Percentiles rank a stretch among this genome's conserved stretches.
phyloP scores from a whole-genome alignment of 805 yeast genomes.

The Lachancea kluyveri region DNA sequence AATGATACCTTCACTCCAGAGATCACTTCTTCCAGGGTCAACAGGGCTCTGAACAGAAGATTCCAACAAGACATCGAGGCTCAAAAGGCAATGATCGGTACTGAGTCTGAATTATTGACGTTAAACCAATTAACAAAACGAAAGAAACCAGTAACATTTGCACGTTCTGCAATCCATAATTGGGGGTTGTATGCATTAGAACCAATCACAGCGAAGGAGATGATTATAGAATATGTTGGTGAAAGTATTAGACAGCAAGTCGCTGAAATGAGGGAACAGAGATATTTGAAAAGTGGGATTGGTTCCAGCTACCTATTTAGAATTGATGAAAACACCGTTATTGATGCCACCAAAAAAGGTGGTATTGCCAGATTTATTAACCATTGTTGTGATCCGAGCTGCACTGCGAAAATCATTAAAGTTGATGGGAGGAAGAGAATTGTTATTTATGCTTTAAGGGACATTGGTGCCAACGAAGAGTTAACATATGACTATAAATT shows the following conservation, averaged over 20 bases:
- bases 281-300: conserved; percentile 83
- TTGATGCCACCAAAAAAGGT: conserved; percentile 96
- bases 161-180: conserved; percentile 93
- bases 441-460: conserved; percentile 88
- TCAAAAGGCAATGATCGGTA: conserved; percentile 67
- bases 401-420: conserved; percentile 93
- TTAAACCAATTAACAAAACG: conserved; percentile 84
- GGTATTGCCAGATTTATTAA: conserved; percentile 96
- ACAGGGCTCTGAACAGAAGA: conserved; percentile 80
- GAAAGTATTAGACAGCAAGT: conserved; percentile 90
- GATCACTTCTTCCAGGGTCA: conserved; percentile 71
- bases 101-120: conserved; percentile 75
- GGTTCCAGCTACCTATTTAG: conserved; percentile 92
- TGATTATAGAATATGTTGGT: conserved; percentile 98
- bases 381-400: conserved; percentile 96
- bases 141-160: conserved; percentile 92
- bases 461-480: conserved; percentile 84
- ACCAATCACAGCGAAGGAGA: conserved; percentile 91
- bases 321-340: conserved; percentile 88
- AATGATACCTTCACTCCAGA: conserved; percentile 19
- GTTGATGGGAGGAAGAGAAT: conserved; percentile 92
- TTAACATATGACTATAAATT: conserved; percentile 94
- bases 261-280: conserved; percentile 85
- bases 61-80: conserved; percentile 86
- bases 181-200: conserved; percentile 98